These are phyloP conservation scores for Margaritispora aquatica DNA, from an alignment of 495 filamentous ascomycete genomes.

Conservation along the genomic window DNA sequence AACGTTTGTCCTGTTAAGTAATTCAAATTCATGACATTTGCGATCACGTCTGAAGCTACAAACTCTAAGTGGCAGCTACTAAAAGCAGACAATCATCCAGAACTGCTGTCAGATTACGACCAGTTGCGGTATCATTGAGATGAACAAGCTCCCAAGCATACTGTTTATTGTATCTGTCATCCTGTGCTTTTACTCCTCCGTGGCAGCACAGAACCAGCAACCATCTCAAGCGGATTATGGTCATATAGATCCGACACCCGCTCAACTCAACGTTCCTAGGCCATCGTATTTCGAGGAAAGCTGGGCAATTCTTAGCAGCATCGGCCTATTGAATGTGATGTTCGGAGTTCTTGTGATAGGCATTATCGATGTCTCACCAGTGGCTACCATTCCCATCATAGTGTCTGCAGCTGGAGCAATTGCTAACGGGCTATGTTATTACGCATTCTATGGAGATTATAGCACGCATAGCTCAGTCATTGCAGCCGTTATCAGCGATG, in stretches of 20 bases:
- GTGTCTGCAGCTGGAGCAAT: constrained; percentile 27
- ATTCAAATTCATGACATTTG: too few species aligned
- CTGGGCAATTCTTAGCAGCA: constrained; percentile 33
- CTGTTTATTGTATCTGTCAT: too few species aligned
- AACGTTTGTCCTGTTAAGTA: too few species aligned
- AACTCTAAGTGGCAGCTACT: too few species aligned
- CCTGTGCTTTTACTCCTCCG: too few species aligned
- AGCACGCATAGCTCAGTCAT: constrained; percentile 14
- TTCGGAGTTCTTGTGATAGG: constrained; percentile 26
- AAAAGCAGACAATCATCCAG: too few species aligned
- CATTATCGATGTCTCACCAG: constrained; percentile 23
- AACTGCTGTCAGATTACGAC: too few species aligned
- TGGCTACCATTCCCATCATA: constrained; percentile 27
- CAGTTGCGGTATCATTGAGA: too few species aligned
- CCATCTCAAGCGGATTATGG: too few species aligned
- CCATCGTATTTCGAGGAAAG: constrained; percentile 28
- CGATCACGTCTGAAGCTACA: too few species aligned
- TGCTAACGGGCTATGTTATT: constrained; percentile 32
- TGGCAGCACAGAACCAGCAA: too few species aligned
- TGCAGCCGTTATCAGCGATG: constrained; percentile 27
- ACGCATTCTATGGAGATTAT: constrained; percentile 28
- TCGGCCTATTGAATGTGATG: constrained; percentile 24
- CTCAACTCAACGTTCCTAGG: neutral
- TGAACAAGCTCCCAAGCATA: too few species aligned
- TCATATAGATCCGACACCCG: constrained; percentile 11